Percentiles rank a stretch among this genome's conserved stretches.
These are phyloP conservation scores for Wallacemonas rigidus DNA, from an alignment of 208 protist species.

Conservation along the genomic window DNA sequence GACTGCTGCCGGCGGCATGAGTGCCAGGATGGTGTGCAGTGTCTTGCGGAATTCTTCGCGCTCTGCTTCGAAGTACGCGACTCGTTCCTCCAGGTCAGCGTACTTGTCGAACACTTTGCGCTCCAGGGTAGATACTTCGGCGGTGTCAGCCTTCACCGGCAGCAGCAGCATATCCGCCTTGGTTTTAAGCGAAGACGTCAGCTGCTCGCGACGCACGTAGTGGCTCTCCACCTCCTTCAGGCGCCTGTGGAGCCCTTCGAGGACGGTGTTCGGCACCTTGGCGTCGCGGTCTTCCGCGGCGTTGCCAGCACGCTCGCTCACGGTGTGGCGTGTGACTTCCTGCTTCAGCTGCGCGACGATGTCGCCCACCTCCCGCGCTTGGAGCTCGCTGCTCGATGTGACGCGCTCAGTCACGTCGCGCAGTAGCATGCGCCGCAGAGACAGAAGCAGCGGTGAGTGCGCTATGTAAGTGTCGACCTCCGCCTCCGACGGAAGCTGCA, in stretches of 20 bases:
- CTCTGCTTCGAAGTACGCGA: slow-evolving; percentile 78
- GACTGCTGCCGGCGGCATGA: slow-evolving; percentile 31
- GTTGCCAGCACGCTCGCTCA: slow-evolving; percentile 2
- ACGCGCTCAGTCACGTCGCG: slow-evolving; percentile 71
- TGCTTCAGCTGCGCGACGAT: slow-evolving; percentile 41
- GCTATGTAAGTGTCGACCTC: slow-evolving; percentile 46
- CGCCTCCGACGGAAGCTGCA: slow-evolving; percentile 1
- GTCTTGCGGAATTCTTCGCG: slow-evolving; percentile 64
- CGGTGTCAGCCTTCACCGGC: slow-evolving; percentile 56
- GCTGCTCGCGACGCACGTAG: slow-evolving; percentile 54
- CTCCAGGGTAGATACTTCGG: slow-evolving; percentile 58
- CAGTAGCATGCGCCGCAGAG: slow-evolving; percentile 67
- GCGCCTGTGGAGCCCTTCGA: slow-evolving; percentile 28
- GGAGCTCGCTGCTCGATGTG: slow-evolving; percentile 40
- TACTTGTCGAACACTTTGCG: slow-evolving; percentile 45
- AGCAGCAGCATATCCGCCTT: slow-evolving; percentile 61
- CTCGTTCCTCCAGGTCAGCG: slow-evolving; percentile 73
- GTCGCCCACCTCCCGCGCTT: slow-evolving; percentile 56
- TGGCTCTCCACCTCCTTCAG: slow-evolving; percentile 49
- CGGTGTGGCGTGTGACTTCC: slow-evolving; percentile 22
- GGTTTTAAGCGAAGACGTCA: slow-evolving; percentile 40
- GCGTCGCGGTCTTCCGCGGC: slow-evolving; percentile 15
- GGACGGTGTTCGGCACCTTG: slow-evolving; percentile 24
- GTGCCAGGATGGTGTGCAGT: slow-evolving; percentile 38
- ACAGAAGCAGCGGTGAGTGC: slow-evolving; percentile 67